A percentile compares a stretch with the other conserved stretches of the same genome.
phyloP scores from a whole-genome alignment of 495 filamentous ascomycete species.

The Pyrenula aspistea region DNA sequence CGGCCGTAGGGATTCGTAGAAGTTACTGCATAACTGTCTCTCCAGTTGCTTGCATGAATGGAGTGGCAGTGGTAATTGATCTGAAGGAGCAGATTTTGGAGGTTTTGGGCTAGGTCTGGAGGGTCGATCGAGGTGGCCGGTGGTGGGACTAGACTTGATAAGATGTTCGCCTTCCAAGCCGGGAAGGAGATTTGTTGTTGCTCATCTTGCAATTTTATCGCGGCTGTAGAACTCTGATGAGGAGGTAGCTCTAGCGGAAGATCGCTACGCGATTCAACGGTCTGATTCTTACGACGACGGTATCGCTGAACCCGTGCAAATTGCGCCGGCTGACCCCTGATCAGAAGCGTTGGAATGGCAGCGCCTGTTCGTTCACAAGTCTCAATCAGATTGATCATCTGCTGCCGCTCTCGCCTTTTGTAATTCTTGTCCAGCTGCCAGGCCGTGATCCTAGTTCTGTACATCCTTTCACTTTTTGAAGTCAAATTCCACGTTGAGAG shows the following conservation, averaged over 20 bases:
- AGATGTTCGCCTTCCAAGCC: neutral
- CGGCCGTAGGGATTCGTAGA: neutral
- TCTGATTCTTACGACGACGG: neutral
- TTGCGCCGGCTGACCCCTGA: neutral
- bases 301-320: neutral
- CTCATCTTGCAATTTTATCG: neutral
- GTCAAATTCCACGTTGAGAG: neutral
- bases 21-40: neutral
- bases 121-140: neutral
- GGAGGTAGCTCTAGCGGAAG: neutral
- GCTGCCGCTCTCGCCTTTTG: neutral
- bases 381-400: neutral
- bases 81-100: neutral
- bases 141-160: neutral
- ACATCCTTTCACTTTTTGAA: neutral
- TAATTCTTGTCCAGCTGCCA: neutral
- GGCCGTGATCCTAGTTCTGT: neutral
- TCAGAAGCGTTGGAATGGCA: neutral
- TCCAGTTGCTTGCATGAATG: neutral
- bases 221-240: neutral
- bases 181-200: neutral
- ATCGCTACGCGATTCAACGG: neutral
- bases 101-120: neutral
- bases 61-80: neutral
- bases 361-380: neutral